phyloP scores from a whole-genome alignment of 1,139 yeast genomes.

The Pneumocystis oryctolagi region DNA sequence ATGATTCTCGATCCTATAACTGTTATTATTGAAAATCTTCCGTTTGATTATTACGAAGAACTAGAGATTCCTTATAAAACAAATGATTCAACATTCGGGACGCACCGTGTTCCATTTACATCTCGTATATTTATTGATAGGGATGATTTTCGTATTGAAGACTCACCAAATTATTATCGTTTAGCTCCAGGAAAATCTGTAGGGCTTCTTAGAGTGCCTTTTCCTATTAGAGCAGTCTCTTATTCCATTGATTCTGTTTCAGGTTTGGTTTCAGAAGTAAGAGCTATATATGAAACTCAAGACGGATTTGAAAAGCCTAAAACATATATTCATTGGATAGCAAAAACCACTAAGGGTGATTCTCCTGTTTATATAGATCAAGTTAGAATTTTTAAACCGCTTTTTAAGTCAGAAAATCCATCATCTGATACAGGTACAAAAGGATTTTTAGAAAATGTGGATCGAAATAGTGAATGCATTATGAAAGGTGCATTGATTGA shows the following conservation, averaged over 20 bases:
- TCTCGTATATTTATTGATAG: slow-evolving; percentile 71
- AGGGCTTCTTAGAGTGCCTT: slow-evolving; percentile 88
- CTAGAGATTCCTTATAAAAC: slow-evolving; percentile 82
- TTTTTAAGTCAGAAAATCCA: slow-evolving; percentile 88
- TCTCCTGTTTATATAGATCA: slow-evolving; percentile 56
- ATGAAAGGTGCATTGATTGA: slow-evolving; percentile 59
- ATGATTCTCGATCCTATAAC: slow-evolving; percentile 77
- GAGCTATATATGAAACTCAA: slow-evolving; percentile 62
- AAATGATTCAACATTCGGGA: slow-evolving; percentile 58
- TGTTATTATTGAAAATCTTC: slow-evolving; percentile 67
- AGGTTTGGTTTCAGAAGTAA: slow-evolving; percentile 56
- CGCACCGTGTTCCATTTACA: slow-evolving; percentile 62
- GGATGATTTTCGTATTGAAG: slow-evolving; percentile 64
- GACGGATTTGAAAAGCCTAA: slow-evolving; percentile 59
- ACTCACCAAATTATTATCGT: slow-evolving; percentile 56
- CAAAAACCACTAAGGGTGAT: slow-evolving; percentile 37
- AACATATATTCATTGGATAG: slow-evolving; percentile 95
- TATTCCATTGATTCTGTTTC: slow-evolving; percentile 41
- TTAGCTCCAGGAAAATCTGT: slow-evolving; percentile 77
- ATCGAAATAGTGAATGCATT: slow-evolving; percentile 60
- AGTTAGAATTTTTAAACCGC: slow-evolving; percentile 73
- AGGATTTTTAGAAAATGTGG: slow-evolving; percentile 74
- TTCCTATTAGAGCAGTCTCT: slow-evolving; percentile 58
- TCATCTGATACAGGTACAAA: slow-evolving; percentile 51
- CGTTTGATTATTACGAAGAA: slow-evolving; percentile 54